These are phyloP conservation scores for Penicillium steckii DNA, from an alignment of 495 filamentous ascomycete species.

Conservation along the genomic window DNA sequence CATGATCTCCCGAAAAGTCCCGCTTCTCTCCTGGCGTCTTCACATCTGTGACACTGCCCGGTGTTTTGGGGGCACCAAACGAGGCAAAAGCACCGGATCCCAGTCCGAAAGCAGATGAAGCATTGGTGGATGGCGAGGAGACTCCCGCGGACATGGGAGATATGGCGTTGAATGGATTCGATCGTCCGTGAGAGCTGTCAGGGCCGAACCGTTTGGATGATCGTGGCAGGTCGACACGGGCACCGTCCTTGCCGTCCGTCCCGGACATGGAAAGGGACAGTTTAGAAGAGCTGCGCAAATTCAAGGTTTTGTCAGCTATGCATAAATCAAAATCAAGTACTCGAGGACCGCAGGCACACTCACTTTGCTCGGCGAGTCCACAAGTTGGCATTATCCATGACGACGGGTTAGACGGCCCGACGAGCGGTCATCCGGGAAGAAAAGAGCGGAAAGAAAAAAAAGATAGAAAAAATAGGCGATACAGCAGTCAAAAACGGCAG, in stretches of 20 bases:
- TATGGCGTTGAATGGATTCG: conserved; percentile 83
- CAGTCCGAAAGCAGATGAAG: conserved; percentile 89
- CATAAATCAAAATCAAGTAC: too few species aligned
- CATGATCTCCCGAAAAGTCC: conserved; percentile 55
- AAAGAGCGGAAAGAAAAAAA: conserved; percentile 20
- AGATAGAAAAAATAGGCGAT: too few species aligned
- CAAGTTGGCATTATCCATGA: conserved; percentile 69
- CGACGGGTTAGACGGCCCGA: conserved; percentile 39
- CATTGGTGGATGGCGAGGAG: conserved; percentile 83
- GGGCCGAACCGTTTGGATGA: conserved; percentile 73
- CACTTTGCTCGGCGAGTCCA: conserved; percentile 95
- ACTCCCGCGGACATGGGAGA: conserved; percentile 67
- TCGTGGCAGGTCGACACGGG: conserved; percentile 65
- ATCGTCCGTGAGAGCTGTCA: conserved; percentile 73
- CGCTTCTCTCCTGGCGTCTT: conserved; percentile 68
- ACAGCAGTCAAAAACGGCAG: not conserved
- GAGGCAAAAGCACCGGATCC: conserved; percentile 95
- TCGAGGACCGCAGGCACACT: conserved; percentile 38
- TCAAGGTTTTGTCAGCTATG: too few species aligned
- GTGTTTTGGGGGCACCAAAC: conserved; percentile 90
- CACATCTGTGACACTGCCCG: conserved; percentile 76
- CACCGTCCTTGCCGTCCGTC: conserved; percentile 55
- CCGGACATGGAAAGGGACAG: conserved; percentile 81
- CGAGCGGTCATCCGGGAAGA: conserved; percentile 41
- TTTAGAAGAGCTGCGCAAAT: conserved; percentile 71